phyloP scores from a whole-genome alignment of 2,329 filamentous ascomycete species.

The Cryphonectria japonica region DNA sequence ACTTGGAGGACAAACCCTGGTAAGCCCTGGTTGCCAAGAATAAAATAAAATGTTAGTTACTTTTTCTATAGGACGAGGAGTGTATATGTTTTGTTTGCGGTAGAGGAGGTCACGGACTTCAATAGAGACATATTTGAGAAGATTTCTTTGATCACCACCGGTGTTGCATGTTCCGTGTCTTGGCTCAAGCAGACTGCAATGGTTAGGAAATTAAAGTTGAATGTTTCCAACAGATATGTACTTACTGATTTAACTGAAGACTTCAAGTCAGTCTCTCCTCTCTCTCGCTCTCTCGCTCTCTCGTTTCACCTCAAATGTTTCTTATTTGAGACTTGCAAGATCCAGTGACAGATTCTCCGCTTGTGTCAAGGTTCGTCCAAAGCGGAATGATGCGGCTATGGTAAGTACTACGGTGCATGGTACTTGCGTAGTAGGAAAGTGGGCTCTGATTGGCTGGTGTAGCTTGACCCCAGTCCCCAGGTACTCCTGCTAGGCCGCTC shows the following conservation, averaged over 20 bases:
- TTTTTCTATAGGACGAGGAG: background rate
- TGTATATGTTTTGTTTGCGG: background rate
- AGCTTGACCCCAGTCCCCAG: conserved; percentile 1
- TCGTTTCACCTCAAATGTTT: background rate
- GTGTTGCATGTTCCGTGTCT: background rate
- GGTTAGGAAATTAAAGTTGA: background rate
- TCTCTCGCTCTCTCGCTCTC: background rate
- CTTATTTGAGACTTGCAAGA: background rate
- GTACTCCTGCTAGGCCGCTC: background rate
- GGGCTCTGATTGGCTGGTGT: conserved; percentile 3
- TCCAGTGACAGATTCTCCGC: background rate
- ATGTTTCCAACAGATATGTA: background rate
- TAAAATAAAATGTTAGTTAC: conserved; percentile 4
- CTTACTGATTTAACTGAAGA: background rate
- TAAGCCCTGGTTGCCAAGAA: conserved; percentile 58
- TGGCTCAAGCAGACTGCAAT: background rate
- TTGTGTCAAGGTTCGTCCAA: conserved; percentile 6
- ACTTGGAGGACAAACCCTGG: conserved; percentile 70
- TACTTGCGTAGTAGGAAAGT: background rate
- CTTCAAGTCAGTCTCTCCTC: background rate
- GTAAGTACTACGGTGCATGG: background rate
- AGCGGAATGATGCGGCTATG: conserved; percentile 20
- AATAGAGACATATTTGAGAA: conserved; percentile 23
- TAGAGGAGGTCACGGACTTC: conserved; percentile 11
- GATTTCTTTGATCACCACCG: background rate